Percentiles rank a stretch among this genome's conserved stretches.
Conservation (phyloP, 331 rosid species). For the Cucumis variabilis region DNA sequence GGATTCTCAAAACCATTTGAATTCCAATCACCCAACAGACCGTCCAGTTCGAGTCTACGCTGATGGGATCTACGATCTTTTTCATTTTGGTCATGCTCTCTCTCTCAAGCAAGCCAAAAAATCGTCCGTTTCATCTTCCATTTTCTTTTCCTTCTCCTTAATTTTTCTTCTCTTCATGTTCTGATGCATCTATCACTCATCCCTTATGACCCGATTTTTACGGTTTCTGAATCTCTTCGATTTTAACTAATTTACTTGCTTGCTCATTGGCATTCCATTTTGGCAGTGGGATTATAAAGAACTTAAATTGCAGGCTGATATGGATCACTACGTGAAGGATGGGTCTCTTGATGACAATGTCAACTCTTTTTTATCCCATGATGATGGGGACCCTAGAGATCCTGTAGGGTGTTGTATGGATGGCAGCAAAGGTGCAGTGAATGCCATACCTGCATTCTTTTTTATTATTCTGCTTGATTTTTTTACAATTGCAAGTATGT, state of each 20-base stretch:
- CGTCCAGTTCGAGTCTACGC: constrained; percentile 81
- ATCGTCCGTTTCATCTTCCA: constrained; percentile 45
- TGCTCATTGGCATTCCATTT: constrained; percentile 92
- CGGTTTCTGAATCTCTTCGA: constrained; percentile 8
- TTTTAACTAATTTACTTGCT: neutral
- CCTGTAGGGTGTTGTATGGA: constrained; percentile 93
- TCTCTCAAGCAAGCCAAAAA: constrained; percentile 97
- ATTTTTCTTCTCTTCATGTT: neutral
- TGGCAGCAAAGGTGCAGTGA: constrained; percentile 91
- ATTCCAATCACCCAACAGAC: constrained; percentile 36
- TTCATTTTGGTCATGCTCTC: constrained; percentile 96
- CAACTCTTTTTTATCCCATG: constrained; percentile 85
- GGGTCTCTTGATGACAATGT: constrained; percentile 97
- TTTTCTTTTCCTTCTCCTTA: neutral
- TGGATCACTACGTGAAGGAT: constrained; percentile 96
- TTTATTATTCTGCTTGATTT: constrained; percentile 32
- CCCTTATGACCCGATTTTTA: neutral
- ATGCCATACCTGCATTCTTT: constrained; percentile 24
- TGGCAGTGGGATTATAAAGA: constrained; percentile 99
- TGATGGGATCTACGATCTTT: constrained; percentile 99
- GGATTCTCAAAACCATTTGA: too few relatives aligned
- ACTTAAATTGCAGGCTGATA: constrained; percentile 99
- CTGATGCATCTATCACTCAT: neutral
- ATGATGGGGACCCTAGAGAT: constrained; percentile 48
- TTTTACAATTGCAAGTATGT: neutral